Percentiles rank a stretch among this genome's conserved stretches.
phyloP scores from a whole-genome alignment of 495 filamentous ascomycete species.

The Chaetomium fimeti region DNA sequence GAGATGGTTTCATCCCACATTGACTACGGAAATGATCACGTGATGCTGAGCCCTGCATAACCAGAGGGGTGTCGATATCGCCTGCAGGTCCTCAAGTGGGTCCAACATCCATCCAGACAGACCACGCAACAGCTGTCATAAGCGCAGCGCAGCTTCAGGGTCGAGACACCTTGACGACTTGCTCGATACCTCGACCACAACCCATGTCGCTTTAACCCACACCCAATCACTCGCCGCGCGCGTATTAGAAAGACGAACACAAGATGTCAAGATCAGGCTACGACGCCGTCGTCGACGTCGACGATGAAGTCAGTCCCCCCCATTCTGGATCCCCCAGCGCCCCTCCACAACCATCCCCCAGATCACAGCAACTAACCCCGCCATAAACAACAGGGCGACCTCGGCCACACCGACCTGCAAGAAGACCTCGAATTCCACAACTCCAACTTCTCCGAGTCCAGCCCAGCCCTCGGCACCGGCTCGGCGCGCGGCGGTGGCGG shows the following conservation, averaged over 20 bases:
- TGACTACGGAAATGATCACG: not conserved
- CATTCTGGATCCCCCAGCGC: not conserved
- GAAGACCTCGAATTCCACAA: slow-evolving; percentile 99
- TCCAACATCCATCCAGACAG: not conserved
- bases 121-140: slow-evolving; percentile 31
- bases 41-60: not conserved
- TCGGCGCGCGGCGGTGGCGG: slow-evolving; percentile 10
- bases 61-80: not conserved
- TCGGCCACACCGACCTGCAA: slow-evolving; percentile 95
- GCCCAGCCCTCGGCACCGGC: slow-evolving; percentile 54
- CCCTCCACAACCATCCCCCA: not conserved
- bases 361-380: not conserved
- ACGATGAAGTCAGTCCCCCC: slow-evolving; percentile 60
- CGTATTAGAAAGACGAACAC: not conserved
- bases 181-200: not conserved
- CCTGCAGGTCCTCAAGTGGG: not conserved
- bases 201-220: not conserved
- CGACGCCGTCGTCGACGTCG: slow-evolving; percentile 95
- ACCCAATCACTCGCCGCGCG: not conserved
- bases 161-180: slow-evolving; percentile 17
- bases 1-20: not conserved
- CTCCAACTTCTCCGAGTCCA: slow-evolving; percentile 60
- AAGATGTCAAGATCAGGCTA: slow-evolving; percentile 83
- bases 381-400: slow-evolving; percentile 67
- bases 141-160: slow-evolving; percentile 19